These are phyloP conservation scores for Diaporthe sp. DNA, from an alignment of 2,329 filamentous ascomycete species.

Conservation along the genomic window DNA sequence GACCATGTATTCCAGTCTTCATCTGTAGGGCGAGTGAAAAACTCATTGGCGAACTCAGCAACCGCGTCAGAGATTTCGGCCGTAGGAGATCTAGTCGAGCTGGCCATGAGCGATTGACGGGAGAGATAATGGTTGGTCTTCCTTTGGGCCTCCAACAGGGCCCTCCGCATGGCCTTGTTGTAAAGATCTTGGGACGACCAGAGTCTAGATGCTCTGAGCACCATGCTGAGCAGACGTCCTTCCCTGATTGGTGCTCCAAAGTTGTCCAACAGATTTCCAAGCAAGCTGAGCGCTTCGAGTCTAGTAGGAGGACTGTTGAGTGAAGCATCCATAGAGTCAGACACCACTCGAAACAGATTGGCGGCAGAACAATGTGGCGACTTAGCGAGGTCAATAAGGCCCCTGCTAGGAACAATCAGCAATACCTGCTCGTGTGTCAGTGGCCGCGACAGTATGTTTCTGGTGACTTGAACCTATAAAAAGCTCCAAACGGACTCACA, in stretches of 20 bases:
- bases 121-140: neutral
- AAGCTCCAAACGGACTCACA: neutral
- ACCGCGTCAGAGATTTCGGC: neutral
- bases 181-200: neutral
- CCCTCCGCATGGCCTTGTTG: constrained; percentile 4
- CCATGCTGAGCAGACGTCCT: neutral
- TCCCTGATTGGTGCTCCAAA: neutral
- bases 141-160: neutral
- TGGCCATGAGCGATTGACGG: neutral
- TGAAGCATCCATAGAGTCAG: neutral
- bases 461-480: neutral
- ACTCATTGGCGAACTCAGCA: neutral
- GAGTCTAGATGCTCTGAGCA: neutral
- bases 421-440: neutral
- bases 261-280: neutral
- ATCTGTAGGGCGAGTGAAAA: neutral
- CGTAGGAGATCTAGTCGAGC: neutral
- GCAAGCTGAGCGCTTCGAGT: neutral
- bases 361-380: neutral
- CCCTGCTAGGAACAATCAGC: neutral
- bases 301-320: neutral
- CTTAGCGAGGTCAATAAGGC: neutral
- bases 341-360: neutral
- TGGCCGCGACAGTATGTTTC: neutral
- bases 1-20: constrained; percentile 12